Percentiles rank a stretch among this genome's conserved stretches.
phyloP scores from a whole-genome alignment of 1,139 yeast species.

The Saccharomyces hybrid region DNA sequence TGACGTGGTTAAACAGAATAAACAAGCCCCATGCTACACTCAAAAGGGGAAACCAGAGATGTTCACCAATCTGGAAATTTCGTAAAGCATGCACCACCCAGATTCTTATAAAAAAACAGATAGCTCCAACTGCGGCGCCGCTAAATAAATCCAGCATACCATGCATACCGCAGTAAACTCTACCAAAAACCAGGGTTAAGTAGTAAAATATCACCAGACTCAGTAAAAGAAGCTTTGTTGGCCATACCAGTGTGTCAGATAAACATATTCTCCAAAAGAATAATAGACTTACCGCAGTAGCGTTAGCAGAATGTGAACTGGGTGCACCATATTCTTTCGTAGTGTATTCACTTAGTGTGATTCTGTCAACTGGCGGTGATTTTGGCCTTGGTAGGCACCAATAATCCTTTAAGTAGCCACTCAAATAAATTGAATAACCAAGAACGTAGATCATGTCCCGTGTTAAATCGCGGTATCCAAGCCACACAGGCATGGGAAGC shows the following conservation, averaged over 20 bases:
- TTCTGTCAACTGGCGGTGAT: constrained; percentile 85
- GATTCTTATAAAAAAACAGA: constrained; percentile 39
- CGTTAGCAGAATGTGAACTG: constrained; percentile 87
- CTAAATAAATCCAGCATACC: constrained; percentile 70
- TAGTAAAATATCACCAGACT: constrained; percentile 42
- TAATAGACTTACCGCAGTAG: constrained; percentile 58
- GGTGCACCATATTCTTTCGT: constrained; percentile 95
- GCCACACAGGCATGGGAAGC: constrained; percentile 83
- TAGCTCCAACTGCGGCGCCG: constrained; percentile 59
- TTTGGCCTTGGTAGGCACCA: constrained; percentile 87
- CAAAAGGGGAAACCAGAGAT: constrained; percentile 34
- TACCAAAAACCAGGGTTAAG: constrained; percentile 62
- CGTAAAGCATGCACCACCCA: constrained; percentile 12
- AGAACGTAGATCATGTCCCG: constrained; percentile 68
- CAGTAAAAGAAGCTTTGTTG: constrained; percentile 8
- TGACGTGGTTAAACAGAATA: constrained; percentile 63
- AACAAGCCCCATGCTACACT: constrained; percentile 39
- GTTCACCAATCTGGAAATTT: constrained; percentile 22
- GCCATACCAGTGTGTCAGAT: constrained; percentile 7
- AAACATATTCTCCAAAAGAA: constrained; percentile 16
- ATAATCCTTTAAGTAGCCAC: constrained; percentile 76
- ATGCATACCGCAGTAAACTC: constrained; percentile 96
- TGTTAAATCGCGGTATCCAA: constrained; percentile 53
- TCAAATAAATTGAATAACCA: constrained; percentile 76
- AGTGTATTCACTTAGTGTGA: constrained; percentile 83